Base-by-base conservation (phyloP, 202 grass and related monocot species). In the Setaria italica region DNA sequence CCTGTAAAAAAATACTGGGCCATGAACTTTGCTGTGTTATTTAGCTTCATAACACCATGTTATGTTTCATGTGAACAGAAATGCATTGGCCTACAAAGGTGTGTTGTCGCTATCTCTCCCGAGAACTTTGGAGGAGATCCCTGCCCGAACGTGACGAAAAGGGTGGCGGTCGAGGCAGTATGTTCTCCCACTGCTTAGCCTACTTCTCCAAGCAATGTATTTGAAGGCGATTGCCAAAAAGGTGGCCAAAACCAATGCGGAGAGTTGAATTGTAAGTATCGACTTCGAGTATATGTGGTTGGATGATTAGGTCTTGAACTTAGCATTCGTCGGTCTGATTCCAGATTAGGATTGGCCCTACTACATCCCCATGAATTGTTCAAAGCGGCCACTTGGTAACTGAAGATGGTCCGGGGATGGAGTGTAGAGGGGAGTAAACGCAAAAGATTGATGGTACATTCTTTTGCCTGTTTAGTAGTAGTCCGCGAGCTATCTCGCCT, bases 111-210 rank as follows among this genome's bases (percentile, higher is more conserved):
- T 21, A 96, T 99, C 70, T 99, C 94, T 11, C 85, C 92, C 0
- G 84, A 84, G 43, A 96, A 77, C 87, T 83, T 93, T 55, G 97
- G 97, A 3, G 97, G 94, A 75, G 97, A 99, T 70, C 97, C 97
- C 46, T 99, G 97, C 58, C 97, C 88, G 0, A 82, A 87, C 6
- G 78, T 89, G 71, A 94, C 85, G 78, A 99, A 99, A 70, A 90
- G 72, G 79, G 89, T 99, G 81, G 97, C 92, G 3, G 97, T 99
- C 4, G 94, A 99, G 75, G 97, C 86, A 6, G 72, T 91, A 11
- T 99, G 97, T 43, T 82, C 89, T 57, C 62, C 82, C 9, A 62
- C 37, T 81, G 79, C 71, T 56, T 91, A 89, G 70, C 71, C 79
- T 76, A 41, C 46, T 70, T 53, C 59, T 63, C 70, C 4, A 29